phyloP scores from a whole-genome alignment of 768 basidiomycete species.

The Cytidiella melzeri region DNA sequence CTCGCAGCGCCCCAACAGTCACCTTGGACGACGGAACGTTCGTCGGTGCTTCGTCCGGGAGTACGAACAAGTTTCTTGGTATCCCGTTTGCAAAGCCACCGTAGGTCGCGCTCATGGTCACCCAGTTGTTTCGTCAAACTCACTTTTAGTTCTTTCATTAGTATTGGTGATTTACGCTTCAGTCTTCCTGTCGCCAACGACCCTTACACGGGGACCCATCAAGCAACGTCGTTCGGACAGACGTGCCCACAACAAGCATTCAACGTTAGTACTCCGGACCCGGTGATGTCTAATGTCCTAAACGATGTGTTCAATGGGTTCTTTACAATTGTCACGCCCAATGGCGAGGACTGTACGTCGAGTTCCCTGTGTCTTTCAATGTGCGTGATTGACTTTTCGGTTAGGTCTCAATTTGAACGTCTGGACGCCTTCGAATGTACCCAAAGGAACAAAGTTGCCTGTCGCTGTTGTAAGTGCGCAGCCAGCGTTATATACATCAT shows the following conservation, averaged over 20 bases:
- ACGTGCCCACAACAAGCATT: constrained; percentile 36
- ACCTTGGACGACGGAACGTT: constrained; percentile 7
- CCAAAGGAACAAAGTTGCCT: background rate
- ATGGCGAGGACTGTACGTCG: constrained; percentile 13
- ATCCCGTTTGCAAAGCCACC: constrained; percentile 11
- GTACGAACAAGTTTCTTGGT: constrained; percentile 5
- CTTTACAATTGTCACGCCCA: constrained; percentile 13
- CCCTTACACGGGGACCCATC: constrained; percentile 26
- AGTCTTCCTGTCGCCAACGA: constrained; percentile 20
- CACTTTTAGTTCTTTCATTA: too few species aligned
- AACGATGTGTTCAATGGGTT: constrained; percentile 5
- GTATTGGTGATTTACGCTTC: constrained; percentile 18
- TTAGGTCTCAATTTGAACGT: background rate
- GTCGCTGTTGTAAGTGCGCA: background rate
- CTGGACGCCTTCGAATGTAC: background rate
- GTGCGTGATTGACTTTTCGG: background rate
- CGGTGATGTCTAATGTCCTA: background rate
- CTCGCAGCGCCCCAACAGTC: background rate
- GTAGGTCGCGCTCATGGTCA: too few species aligned
- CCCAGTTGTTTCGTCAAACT: too few species aligned
- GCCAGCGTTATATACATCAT: too few species aligned
- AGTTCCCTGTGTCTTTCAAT: too few species aligned
- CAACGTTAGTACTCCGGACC: constrained; percentile 9
- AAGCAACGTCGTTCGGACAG: constrained; percentile 31
- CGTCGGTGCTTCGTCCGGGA: background rate